Conservation (phyloP, 306 rosid genomes). For the Adenanthera pavonina region DNA sequence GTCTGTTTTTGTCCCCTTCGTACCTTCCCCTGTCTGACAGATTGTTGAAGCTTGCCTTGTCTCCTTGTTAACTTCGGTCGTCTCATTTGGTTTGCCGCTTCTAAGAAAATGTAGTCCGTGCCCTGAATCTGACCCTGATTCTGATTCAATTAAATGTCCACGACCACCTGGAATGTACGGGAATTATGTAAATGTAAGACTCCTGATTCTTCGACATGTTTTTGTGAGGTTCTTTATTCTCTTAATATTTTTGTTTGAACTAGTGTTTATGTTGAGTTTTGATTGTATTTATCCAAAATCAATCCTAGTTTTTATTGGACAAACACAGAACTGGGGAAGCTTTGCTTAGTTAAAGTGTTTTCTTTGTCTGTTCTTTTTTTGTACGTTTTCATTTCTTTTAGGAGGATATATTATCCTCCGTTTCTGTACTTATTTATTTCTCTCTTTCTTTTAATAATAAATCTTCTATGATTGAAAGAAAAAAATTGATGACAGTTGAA, state of each 20-base stretch:
- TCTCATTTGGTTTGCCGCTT: conserved; percentile 95
- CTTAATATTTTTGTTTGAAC: conserved; percentile 19
- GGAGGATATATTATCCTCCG: neutral
- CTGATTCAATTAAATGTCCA: conserved; percentile 85
- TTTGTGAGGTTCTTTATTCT: conserved; percentile 24
- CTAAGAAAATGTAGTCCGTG: conserved; percentile 88
- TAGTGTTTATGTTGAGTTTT: conserved; percentile 16
- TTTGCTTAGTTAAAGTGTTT: neutral
- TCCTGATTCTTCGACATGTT: conserved; percentile 18
- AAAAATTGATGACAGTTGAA: neutral
- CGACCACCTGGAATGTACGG: conserved; percentile 94
- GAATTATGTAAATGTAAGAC: conserved; percentile 96
- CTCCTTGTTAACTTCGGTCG: conserved; percentile 77
- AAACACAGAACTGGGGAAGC: neutral
- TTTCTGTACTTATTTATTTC: neutral
- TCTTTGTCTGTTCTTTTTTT: neutral
- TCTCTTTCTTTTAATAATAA: neutral
- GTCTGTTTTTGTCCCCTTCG: conserved; percentile 15
- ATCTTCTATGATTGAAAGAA: neutral
- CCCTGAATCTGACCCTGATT: conserved; percentile 71
- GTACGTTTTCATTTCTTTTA: neutral
- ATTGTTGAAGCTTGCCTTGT: conserved; percentile 90
- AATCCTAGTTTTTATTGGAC: neutral
- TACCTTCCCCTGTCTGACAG: conserved; percentile 52
- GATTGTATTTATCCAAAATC: conserved; percentile 17